A percentile compares a stretch with the other conserved stretches of the same genome.
These are phyloP conservation scores for Purpureocillium takamizusanense DNA, from an alignment of 2,329 filamentous ascomycete species.

Conservation along the genomic window DNA sequence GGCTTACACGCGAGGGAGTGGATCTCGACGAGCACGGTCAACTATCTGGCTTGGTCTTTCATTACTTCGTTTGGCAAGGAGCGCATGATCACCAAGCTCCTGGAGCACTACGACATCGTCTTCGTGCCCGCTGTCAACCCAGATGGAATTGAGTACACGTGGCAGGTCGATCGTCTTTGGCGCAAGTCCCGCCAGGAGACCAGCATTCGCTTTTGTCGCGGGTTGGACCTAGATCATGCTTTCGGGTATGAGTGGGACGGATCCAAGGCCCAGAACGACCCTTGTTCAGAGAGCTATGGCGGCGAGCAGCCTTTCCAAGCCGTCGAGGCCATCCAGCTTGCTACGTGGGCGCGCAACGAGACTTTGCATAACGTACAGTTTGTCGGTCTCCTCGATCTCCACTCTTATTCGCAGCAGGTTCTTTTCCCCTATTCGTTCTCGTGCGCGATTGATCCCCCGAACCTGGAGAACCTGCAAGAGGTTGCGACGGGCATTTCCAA, in stretches of 20 bases:
- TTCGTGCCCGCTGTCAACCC: constrained; percentile 86
- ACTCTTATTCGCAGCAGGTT: constrained; percentile 92
- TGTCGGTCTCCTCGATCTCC: constrained; percentile 80
- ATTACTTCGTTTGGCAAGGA: constrained; percentile 74
- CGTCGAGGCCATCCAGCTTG: constrained; percentile 64
- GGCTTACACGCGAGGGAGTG: constrained; percentile 93
- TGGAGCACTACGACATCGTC: constrained; percentile 79
- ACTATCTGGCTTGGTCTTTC: constrained; percentile 81
- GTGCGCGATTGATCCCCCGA: constrained; percentile 69
- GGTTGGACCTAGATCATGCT: constrained; percentile 80
- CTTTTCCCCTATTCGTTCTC: constrained; percentile 88
- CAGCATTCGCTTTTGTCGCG: constrained; percentile 71
- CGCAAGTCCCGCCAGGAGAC: constrained; percentile 88
- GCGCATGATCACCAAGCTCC: constrained; percentile 61
- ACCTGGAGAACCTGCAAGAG: constrained; percentile 86
- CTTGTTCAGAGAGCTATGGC: constrained; percentile 85
- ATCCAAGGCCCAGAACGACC: constrained; percentile 56
- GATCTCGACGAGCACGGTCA: constrained; percentile 88
- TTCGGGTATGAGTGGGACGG: constrained; percentile 82
- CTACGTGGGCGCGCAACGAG: constrained; percentile 76
- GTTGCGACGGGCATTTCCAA: constrained; percentile 82
- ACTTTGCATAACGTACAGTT: constrained; percentile 66
- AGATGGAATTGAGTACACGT: constrained; percentile 90
- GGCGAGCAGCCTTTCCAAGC: constrained; percentile 78
- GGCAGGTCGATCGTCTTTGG: constrained; percentile 87